Evolutionary conservation across 768 basidiomycete species (phyloP).

Genomic region (Suillus luteus): DNA sequence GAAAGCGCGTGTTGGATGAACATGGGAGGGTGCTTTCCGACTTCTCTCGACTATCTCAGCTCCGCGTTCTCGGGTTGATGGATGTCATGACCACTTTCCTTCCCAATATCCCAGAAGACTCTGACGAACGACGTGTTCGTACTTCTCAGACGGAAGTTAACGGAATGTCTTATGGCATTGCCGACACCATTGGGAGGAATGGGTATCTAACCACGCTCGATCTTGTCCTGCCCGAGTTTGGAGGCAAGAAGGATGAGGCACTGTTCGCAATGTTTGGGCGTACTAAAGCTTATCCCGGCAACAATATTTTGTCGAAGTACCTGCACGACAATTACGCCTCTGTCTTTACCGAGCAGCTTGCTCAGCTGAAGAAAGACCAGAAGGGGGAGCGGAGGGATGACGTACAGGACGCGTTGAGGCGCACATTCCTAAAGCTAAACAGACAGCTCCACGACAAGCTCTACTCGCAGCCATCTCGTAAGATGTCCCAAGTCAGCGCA

Average conservation of each 20-base stretch:
- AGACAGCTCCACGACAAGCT: conserved; percentile 74
- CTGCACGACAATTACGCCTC: conserved; percentile 78
- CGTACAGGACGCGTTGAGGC: conserved; percentile 75
- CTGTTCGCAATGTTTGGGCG: conserved; percentile 97
- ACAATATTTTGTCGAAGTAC: conserved; percentile 77
- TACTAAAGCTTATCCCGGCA: conserved; percentile 53
- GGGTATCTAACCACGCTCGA: conserved; percentile 90
- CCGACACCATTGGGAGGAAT: conserved; percentile 82
- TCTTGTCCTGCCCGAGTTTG: conserved; percentile 86
- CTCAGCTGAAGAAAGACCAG: conserved; percentile 43
- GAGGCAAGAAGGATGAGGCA: conserved; percentile 73
- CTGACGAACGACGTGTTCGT: conserved; percentile 86
- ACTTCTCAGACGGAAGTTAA: conserved; percentile 88
- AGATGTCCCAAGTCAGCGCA: conserved; percentile 68
- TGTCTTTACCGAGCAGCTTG: conserved; percentile 62
- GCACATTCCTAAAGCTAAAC: conserved; percentile 88
- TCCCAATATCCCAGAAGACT: conserved; percentile 77
- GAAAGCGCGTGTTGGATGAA: conserved; percentile 31
- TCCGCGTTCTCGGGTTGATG: conserved; percentile 95
- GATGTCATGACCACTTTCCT: conserved; percentile 77
- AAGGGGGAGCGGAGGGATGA: conserved; percentile 45
- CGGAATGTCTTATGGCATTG: conserved; percentile 94
- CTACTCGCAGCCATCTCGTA: conserved; percentile 53
- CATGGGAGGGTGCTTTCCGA: conserved; percentile 61
- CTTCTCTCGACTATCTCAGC: conserved; percentile 81